Base-by-base conservation (phyloP, 192 early-diverging fungal genomes). In the Linnemannia elongata region DNA sequence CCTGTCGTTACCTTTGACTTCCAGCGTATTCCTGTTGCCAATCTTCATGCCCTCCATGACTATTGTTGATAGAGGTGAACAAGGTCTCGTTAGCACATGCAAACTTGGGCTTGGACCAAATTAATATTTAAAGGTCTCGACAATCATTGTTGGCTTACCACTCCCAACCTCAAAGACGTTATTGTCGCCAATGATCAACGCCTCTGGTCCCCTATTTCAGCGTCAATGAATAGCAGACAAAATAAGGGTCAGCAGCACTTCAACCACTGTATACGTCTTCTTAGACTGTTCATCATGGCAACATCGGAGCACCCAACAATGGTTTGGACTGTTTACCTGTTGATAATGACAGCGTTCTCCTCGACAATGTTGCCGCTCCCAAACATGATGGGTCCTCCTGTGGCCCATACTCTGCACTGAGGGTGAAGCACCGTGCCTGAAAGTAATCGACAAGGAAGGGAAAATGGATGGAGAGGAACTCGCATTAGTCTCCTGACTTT, bases 141-240 rank as follows among this genome's bases (percentile, higher is more conserved):
- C 39, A 24, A 22, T 69, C 44, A 1, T 17, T 44, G 71, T 72
- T 49, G 22, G 87, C 91, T 82, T 87, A 95, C 95, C 88, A 35
- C 91, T 92, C 42, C 92, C 94, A 35, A 95, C 94, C 88, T 96
- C 94, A 88, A 96, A 94, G 12, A 94, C 90, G 73, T 96, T 96
- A 68, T 93, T 90, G 69, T 95, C 89, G 3, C 95, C 95, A 80
- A 96, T 95, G 30, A 91, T 80, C 73, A 96, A 76, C 9, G 92
- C 82, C 45, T 81, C 89, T 22, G 84, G 74, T 52, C 87, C 81
- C 69, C 91, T 94, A 80, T 54, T 9, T 13, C 44, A 24, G 30
- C 10, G 35, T 30, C 22, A 30, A 69, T 3, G 39, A 33, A 49
- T 17, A 74, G 69, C n/a, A 3, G 33, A 33, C 38, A 73, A 33